phyloP scores from a whole-genome alignment of 1,284 basidiomycete genomes.

The Cryptococcus deneoformans region DNA sequence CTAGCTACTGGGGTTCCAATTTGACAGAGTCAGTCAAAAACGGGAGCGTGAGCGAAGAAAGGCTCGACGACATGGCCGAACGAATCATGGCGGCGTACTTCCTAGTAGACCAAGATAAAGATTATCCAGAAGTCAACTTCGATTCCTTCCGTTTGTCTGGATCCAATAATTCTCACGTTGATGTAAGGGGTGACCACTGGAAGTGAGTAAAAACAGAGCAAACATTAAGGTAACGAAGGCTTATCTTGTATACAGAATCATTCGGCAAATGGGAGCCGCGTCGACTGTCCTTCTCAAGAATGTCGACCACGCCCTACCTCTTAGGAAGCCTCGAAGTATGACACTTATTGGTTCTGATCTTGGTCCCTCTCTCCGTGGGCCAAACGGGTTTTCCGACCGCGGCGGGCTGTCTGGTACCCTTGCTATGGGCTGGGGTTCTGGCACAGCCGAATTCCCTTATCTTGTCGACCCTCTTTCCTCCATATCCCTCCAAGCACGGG shows the following conservation, averaged over 20 bases:
- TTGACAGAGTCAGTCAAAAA: conserved; percentile 58
- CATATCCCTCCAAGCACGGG: conserved; percentile 58
- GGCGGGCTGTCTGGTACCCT: conserved; percentile 58
- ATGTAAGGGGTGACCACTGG: conserved; percentile 74
- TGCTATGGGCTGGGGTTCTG: conserved; percentile 80
- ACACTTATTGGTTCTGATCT: conserved; percentile 66
- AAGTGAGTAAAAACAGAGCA: conserved; percentile 26
- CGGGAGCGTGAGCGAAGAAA: conserved; percentile 55
- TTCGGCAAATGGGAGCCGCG: conserved; percentile 70
- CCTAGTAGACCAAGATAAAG: conserved; percentile 60
- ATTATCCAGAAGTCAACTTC: conserved; percentile 54
- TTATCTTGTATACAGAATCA: conserved; percentile 52
- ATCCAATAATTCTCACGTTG: conserved; percentile 57
- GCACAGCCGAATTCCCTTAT: conserved; percentile 54
- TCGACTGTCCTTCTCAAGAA: conserved; percentile 75
- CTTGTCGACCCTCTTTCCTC: conserved; percentile 62
- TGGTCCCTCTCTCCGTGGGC: conserved; percentile 64
- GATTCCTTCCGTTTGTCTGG: conserved; percentile 16
- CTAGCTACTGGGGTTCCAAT: conserved; percentile 57
- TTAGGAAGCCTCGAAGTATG: conserved; percentile 52
- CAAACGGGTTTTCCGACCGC: conserved; percentile 67
- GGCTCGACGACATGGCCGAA: conserved; percentile 63
- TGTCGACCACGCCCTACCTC: conserved; percentile 57
- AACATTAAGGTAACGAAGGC: background rate
- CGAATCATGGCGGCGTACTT: conserved; percentile 65